phyloP scores from a whole-genome alignment of 176 grass and related monocot species.

The Raddia distichophylla region DNA sequence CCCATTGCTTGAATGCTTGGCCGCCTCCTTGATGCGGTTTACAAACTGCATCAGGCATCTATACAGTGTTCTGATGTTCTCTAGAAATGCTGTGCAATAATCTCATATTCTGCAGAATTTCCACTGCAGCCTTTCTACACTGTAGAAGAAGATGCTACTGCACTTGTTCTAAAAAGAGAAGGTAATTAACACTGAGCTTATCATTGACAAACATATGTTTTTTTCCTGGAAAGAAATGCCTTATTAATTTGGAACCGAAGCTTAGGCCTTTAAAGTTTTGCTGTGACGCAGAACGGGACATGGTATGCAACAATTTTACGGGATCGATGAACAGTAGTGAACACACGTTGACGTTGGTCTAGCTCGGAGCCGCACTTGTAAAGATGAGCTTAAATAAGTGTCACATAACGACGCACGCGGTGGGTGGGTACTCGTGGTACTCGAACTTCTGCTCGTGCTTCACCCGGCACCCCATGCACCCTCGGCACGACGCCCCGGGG shows the following conservation, averaged over 20 bases:
- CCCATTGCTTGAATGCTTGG: too few relatives aligned
- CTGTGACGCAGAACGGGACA: neutral
- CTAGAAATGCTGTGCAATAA: too few relatives aligned
- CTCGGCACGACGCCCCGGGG: neutral
- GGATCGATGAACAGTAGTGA: neutral
- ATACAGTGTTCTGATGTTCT: too few relatives aligned
- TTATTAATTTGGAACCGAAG: neutral
- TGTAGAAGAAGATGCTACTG: too few relatives aligned
- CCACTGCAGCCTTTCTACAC: too few relatives aligned
- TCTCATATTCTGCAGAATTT: too few relatives aligned
- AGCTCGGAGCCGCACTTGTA: neutral
- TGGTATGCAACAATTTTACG: neutral
- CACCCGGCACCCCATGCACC: neutral
- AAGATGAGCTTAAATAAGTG: neutral
- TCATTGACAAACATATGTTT: too few relatives aligned
- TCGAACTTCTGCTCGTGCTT: neutral
- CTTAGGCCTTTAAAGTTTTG: neutral
- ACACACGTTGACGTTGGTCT: neutral
- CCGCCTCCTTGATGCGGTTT: too few relatives aligned
- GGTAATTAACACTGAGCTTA: too few relatives aligned
- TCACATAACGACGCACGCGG: neutral
- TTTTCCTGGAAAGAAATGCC: too few relatives aligned
- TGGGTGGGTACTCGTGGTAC: neutral
- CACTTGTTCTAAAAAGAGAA: too few relatives aligned
- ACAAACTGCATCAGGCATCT: too few relatives aligned